These are phyloP conservation scores for Sequoia sempervirens DNA, from an alignment of 75 land plant species.

Conservation along the genomic window DNA sequence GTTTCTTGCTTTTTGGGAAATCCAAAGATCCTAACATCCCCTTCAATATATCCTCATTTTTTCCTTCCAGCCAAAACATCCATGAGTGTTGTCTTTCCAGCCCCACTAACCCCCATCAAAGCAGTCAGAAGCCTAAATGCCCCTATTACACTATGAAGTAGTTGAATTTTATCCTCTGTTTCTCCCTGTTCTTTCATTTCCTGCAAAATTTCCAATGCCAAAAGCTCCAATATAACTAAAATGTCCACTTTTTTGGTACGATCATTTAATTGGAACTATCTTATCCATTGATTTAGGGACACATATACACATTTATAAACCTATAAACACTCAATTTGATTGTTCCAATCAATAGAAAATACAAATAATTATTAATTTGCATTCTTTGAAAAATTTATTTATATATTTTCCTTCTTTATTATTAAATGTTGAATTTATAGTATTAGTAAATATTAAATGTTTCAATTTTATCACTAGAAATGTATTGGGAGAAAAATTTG, in stretches of 20 bases:
- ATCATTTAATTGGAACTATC: too few relatives aligned
- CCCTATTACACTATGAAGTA: constrained; percentile 59
- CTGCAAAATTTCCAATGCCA: constrained; percentile 15
- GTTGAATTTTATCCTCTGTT: constrained; percentile 49
- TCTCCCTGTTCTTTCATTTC: constrained; percentile 65
- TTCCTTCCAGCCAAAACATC: constrained; percentile 91
- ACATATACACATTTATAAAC: not conserved
- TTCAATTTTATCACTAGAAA: too few relatives aligned
- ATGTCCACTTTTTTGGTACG: not conserved
- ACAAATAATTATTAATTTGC: not conserved
- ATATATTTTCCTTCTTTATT: too few relatives aligned
- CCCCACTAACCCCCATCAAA: constrained; percentile 86
- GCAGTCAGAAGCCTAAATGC: constrained; percentile 81
- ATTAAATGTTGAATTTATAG: too few relatives aligned
- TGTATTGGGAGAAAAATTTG: too few relatives aligned
- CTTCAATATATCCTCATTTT: constrained; percentile 85
- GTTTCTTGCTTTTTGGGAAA: constrained; percentile 62
- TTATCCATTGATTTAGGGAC: not conserved
- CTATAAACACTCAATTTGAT: not conserved
- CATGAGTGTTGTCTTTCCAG: constrained; percentile 95
- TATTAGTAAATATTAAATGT: too few relatives aligned
- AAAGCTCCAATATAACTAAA: not conserved
- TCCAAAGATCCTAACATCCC: constrained; percentile 72
- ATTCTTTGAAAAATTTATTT: too few relatives aligned
- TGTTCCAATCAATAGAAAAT: not conserved